Evolutionary conservation across 306 rosid species (phyloP), one percentile per base, ranked within the genome.

Genomic region (Vigna radiata): DNA sequence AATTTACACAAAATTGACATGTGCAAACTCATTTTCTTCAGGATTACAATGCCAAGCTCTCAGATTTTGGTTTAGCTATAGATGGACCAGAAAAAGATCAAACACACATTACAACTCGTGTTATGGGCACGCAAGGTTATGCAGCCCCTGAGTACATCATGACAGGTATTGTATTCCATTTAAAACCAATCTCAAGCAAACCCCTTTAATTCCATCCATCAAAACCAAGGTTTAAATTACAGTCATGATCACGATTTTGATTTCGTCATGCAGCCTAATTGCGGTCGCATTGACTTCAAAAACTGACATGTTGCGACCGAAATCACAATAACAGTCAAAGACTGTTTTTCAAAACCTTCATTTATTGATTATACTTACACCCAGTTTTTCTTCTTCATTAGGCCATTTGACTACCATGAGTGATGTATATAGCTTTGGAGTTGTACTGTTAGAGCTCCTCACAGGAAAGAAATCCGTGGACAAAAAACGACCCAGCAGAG

Each of bases 81-180:
- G 91, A 95, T 46, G 97, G 94, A 47, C 94, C 92, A 3, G 88
- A 87, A 61, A 92, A 90, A 48, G 83, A 91, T n/a, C 83, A 95
- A 53, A 82, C 92, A 4, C 94, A 92, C 52, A 49, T 89, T 13
- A 82, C 94, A 47, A 88, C 97, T 13, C 78, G 78, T 1, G 88
- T 91, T 23, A 91, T 95, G 99, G 99, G 99, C 8, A 95, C 99
- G 0, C 86, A 78, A 73, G 99, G 99, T 62, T 95, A 95, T 64
- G 99, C 97, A 14, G 99, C 97, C 56, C 99, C 98, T 0, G 99
- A 92, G 82, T 95, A 95, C 71, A 75, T 92, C 52, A 91, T 33
- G 84, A 72, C 98, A 83, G 99, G 99, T 91, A 88, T 14, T 67
- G 8, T 11, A n/a, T 23, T 72, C 53, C 70, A 33, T 69, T 53